phyloP scores from a whole-genome alignment of 148 eudicot genomes.

The Rhododendron mucronatum region DNA sequence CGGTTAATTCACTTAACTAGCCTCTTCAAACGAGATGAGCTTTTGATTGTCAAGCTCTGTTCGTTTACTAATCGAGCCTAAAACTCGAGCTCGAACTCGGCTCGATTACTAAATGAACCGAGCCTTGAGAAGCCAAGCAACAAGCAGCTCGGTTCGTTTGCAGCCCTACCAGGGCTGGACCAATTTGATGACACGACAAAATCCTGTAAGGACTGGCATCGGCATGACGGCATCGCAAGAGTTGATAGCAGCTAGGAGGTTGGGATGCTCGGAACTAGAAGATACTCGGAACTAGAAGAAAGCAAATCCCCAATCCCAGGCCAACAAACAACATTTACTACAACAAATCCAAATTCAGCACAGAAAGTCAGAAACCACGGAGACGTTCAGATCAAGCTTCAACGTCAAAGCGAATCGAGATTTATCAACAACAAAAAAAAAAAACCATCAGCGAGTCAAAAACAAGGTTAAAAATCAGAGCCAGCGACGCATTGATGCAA shows the following conservation, averaged over 20 bases:
- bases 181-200: not conserved
- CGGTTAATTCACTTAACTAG: too few relatives aligned
- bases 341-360: not conserved
- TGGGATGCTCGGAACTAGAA: not conserved
- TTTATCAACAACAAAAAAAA: not conserved
- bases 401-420: constrained; percentile 4
- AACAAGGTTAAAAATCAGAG: not conserved
- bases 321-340: not conserved
- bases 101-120: too few relatives aligned
- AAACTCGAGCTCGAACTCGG: not conserved
- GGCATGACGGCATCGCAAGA: too few relatives aligned
- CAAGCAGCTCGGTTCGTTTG: not conserved
- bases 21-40: too few relatives aligned
- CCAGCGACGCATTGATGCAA: not conserved
- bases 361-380: not conserved
- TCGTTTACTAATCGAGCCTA: not conserved
- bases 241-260: not conserved
- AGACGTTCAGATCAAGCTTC: not conserved
- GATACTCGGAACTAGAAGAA: not conserved
- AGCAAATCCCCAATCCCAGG: not conserved
- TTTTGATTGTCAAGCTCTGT: not conserved
- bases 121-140: not conserved
- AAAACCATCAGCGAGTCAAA: not conserved
- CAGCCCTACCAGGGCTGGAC: not conserved
- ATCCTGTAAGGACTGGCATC: not conserved